These are phyloP conservation scores for Xylaria sp. DNA, from an alignment of 2,329 filamentous ascomycete species.

Conservation along the genomic window DNA sequence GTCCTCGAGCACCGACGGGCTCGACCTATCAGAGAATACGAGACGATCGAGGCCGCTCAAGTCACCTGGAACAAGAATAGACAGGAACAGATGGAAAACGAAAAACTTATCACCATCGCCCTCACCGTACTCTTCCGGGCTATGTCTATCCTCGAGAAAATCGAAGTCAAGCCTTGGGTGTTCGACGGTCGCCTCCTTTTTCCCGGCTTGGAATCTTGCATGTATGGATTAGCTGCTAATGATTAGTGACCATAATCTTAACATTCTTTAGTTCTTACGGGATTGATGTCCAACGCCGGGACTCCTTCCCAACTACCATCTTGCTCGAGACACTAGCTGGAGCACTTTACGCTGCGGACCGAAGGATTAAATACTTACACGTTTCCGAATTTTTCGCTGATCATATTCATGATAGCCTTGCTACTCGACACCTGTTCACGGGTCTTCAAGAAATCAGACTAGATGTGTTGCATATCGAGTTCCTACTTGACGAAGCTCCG, in stretches of 20 bases:
- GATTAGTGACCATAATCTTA: conserved; percentile 1
- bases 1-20: conserved; percentile 14
- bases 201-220: conserved; percentile 24
- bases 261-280: conserved; percentile 21
- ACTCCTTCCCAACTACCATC: conserved; percentile 18
- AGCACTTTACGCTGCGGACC: conserved; percentile 19
- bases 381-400: conserved; percentile 23
- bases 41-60: conserved; percentile 2
- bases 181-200: conserved; percentile 19
- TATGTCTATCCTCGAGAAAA: conserved; percentile 15
- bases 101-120: conserved; percentile 6
- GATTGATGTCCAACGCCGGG: conserved; percentile 19
- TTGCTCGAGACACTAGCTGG: conserved; percentile 22
- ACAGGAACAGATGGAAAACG: conserved; percentile 17
- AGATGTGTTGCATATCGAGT: conserved; percentile 23
- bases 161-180: conserved; percentile 30
- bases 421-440: conserved; percentile 31
- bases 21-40: conserved; percentile 22
- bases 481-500: conserved; percentile 19
- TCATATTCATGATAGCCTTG: conserved; percentile 22
- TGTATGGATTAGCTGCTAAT: conserved; percentile 13
- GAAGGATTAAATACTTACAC: conserved; percentile 19
- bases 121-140: conserved; percentile 25
- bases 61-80: conserved; percentile 22
- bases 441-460: conserved; percentile 29